Evolutionary conservation across 2,329 filamentous ascomycete species (phyloP), one percentile per base, ranked within the genome.

Genomic region (Stemphylium beticola): DNA sequence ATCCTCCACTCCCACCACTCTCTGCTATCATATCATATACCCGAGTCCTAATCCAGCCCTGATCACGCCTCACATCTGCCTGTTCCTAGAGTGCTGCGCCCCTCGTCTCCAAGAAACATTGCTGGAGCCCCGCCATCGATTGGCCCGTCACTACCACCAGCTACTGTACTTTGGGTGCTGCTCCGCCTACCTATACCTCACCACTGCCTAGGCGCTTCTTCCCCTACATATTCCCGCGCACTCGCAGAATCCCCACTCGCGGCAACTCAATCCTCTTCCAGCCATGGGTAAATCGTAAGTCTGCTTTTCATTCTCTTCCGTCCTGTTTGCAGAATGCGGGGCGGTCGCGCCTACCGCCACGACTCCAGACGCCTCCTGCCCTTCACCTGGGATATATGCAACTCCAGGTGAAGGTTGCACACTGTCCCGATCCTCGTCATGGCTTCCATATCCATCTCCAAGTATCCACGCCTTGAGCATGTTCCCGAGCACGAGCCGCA

Each of bases 251-350:
- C 36, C 24, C 29, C 40, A 37, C 55, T 33, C 44, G 38, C 53
- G 31, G 48, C 40, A 40, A 22, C 41, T 34, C 44, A 37, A 22
- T 49, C 41, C 43, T 46, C 31, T 40, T 38, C 14, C 51, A 63
- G 62, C 58, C 64, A 76, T 76, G 74, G 74, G 74, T 64, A 76
- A 76, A 75, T 75, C 73, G 74, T 76, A 73, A 76, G 74, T 74
- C 45, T 51, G 32, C 41, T 46, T 57, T 37, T 65, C 51, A 46
- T 48, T 49, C n/a, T n/a, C n/a, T n/a, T 41, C 14, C 36, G 58
- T 54, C 58, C 51, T 61, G 62, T 47, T 42, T 58, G 43, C 43
- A 49, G 52, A 37, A 42, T 49, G 57, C 49, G 55, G 54, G 42
- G 54, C 56, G 33, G 36, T 49, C 41, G 45, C 53, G 53, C 49